Conservation (phyloP, 2,329 filamentous ascomycete genomes). For the Penicillium sp. region DNA sequence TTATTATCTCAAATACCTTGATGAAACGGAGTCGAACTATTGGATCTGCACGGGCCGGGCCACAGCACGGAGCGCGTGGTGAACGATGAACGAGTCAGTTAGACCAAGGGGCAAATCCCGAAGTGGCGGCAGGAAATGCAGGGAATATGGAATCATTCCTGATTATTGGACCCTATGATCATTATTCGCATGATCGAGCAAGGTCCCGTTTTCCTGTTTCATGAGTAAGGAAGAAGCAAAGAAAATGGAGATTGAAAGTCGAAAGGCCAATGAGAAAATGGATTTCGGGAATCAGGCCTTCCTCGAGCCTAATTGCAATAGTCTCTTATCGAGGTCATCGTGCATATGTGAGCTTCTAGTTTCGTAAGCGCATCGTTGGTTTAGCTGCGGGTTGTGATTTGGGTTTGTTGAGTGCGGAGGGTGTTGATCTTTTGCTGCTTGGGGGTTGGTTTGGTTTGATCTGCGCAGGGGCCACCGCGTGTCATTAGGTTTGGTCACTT, state of each 20-base stretch:
- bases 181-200: not conserved
- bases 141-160: not conserved
- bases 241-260: not conserved
- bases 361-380: not conserved
- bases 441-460: not conserved
- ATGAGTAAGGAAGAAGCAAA: not conserved
- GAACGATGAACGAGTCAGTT: not conserved
- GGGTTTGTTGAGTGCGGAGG: not conserved
- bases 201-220: not conserved
- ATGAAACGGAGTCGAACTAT: conserved; percentile 3
- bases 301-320: not conserved
- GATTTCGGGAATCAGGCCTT: not conserved
- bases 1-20: conserved; percentile 3
- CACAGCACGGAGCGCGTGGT: not conserved
- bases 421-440: not conserved
- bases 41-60: conserved; percentile 14
- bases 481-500: not conserved
- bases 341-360: not conserved
- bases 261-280: not conserved
- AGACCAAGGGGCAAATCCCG: not conserved
- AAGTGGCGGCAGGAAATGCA: not conserved
- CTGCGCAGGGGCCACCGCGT: conserved; percentile 3
- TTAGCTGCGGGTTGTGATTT: not conserved
- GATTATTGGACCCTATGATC: not conserved
- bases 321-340: not conserved